Conservation (phyloP, 257 asterid species). For the Ligustrum vulgare region DNA sequence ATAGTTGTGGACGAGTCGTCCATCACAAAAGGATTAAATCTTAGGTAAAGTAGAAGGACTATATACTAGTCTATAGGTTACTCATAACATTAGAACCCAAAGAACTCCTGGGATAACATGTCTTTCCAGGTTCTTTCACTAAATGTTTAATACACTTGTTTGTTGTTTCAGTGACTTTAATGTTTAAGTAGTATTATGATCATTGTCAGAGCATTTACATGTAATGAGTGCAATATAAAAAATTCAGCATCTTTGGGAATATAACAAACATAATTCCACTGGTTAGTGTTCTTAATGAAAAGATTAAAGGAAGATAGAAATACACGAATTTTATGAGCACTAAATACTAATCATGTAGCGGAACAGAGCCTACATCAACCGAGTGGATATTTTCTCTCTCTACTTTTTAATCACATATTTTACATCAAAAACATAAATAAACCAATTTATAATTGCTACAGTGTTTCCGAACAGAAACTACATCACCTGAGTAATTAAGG, state of each 20-base stretch:
- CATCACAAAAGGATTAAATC: too few species aligned
- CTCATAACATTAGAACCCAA: too few species aligned
- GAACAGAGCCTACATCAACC: too few species aligned
- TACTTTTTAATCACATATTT: too few species aligned
- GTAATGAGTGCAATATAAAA: not conserved
- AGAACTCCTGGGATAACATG: not conserved
- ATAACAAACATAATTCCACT: not conserved
- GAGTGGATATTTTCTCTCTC: too few species aligned
- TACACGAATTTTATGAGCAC: not conserved
- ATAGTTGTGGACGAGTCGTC: too few species aligned
- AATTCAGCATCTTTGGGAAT: not conserved
- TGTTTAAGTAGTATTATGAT: not conserved
- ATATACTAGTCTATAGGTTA: too few species aligned
- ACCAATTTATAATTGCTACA: too few species aligned
- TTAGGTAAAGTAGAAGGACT: too few species aligned
- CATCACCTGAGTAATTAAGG: conserved; percentile 50
- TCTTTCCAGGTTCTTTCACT: not conserved
- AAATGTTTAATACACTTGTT: not conserved
- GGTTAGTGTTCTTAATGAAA: not conserved
- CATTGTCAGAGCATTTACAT: not conserved
- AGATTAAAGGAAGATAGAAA: not conserved
- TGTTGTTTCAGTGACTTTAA: not conserved
- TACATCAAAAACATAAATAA: too few species aligned
- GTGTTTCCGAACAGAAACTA: too few species aligned
- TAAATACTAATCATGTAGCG: not conserved